Base-by-base conservation (phyloP, 73 alveolate species). In the Uronychia binucleata region DNA sequence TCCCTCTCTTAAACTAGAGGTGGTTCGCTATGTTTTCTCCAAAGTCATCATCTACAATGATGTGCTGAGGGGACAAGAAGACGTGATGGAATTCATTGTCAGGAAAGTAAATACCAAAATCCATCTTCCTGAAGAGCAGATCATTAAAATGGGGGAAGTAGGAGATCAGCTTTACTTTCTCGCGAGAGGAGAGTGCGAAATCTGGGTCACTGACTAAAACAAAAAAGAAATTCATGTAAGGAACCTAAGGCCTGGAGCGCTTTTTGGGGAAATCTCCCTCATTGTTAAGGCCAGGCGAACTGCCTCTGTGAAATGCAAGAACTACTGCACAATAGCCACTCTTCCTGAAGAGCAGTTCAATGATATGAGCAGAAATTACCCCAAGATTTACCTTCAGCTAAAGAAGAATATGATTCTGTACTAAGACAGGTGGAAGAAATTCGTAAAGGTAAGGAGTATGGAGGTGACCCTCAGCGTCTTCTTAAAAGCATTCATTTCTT, bases 1-100 rank as follows among this genome's bases (percentile, higher is more conserved):
- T 29, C 94, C 94, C 0, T 77, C 89, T 77, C 59, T 83, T 31
- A 88, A 78, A 31, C 76, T 60, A 28, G 85, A 75, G 32, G 85
- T 88, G 35, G 84, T 75, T 26, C 33, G 88, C 27, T 46, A 32
- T 30, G 31, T 88, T 1, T 88, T 88, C 33, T 58, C 59, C 67
- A 82, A 32, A 57, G 89, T 88, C 27, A 74, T 88, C 5, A 82
- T 33, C 30, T 11, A 83, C 25, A 88, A 78, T 75, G 88, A 75
- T 0, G 58, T 88, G 5, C 84, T 88, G 34, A 33, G 58, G 0
- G 59, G 31, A 1, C 67, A 88, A 29, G 77, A 76, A 33, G 46
- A 87, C 58, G 30, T 88, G 58, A 81, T 88, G 0, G 86, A 82
- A 0, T 88, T 80, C 76, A 31, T 88, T 26, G 76, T 88, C 74